Percentiles rank a stretch among this genome's conserved stretches.
These are phyloP conservation scores for Escovopsis sp. DNA, from an alignment of 2,329 filamentous ascomycete genomes.

Conservation along the genomic window DNA sequence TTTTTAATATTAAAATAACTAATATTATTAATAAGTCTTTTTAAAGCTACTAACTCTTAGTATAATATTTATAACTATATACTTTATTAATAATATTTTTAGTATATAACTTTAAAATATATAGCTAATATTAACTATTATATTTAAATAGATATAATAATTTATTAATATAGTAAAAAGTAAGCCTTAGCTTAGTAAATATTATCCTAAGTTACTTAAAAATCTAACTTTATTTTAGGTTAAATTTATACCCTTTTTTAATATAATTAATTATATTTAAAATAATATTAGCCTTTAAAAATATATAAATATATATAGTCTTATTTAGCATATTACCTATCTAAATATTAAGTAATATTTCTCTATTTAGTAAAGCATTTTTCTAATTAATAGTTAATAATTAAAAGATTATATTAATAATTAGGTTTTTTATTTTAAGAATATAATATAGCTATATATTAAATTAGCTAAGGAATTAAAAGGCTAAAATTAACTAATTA, in stretches of 20 bases:
- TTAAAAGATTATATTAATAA: background rate
- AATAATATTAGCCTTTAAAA: background rate
- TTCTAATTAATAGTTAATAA: background rate
- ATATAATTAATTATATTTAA: conserved; percentile 2
- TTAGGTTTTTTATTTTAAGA: background rate
- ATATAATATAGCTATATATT: background rate
- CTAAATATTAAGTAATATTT: no score
- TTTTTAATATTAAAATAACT: background rate
- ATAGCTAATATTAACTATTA: background rate
- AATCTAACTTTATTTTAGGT: background rate
- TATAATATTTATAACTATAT: background rate
- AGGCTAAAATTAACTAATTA: background rate
- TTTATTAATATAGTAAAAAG: background rate
- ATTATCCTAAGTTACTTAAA: no score
- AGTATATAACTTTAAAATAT: background rate
- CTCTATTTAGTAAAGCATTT: no score
- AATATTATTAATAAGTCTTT: background rate
- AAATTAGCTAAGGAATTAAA: background rate
- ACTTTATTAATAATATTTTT: background rate
- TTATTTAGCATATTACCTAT: background rate
- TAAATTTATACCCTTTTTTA: background rate
- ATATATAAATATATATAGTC: background rate
- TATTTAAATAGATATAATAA: background rate
- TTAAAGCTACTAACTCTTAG: background rate
- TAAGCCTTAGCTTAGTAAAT: background rate